These are phyloP conservation scores for Cyclotella kingstonii DNA, from an alignment of 108 stramenopile genomes.

Conservation along the genomic window DNA sequence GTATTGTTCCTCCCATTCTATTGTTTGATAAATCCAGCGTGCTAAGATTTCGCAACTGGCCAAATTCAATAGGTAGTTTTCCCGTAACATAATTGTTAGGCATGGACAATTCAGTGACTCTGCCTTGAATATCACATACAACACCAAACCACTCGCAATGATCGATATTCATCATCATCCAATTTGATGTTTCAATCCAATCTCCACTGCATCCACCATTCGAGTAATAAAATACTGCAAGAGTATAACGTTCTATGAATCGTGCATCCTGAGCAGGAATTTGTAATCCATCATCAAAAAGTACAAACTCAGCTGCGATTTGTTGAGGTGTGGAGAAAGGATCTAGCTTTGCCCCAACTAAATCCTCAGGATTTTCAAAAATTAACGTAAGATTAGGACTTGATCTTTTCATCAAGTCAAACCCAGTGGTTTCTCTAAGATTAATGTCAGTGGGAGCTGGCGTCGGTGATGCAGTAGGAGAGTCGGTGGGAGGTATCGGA, in stretches of 20 bases:
- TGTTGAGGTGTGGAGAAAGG: conserved; percentile 24
- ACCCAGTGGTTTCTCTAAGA: conserved; percentile 15
- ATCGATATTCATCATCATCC: conserved; percentile 19
- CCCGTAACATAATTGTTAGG: conserved; percentile 19
- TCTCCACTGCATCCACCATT: conserved; percentile 34
- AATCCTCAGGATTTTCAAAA: conserved; percentile 21
- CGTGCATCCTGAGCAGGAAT: conserved; percentile 23
- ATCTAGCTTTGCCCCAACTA: conserved; percentile 18
- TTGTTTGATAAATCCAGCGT: conserved; percentile 36
- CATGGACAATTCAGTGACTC: conserved; percentile 27
- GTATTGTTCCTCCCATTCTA: conserved; percentile 20
- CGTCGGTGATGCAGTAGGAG: not conserved
- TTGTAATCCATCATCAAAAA: conserved; percentile 27
- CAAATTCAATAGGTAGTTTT: conserved; percentile 20
- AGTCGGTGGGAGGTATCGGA: conserved; percentile 2
- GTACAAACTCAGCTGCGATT: conserved; percentile 35
- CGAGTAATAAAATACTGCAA: conserved; percentile 22
- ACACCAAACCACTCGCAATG: conserved; percentile 44
- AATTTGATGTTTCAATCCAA: conserved; percentile 25
- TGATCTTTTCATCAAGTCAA: conserved; percentile 11
- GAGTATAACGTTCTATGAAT: conserved; percentile 36
- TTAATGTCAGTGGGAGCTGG: conserved; percentile 2
- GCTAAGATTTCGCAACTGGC: conserved; percentile 20
- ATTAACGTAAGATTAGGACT: conserved; percentile 12
- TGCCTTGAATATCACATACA: conserved; percentile 20